Evolutionary conservation across 768 basidiomycete species (phyloP).

Genomic region (Royoungia palumana): DNA sequence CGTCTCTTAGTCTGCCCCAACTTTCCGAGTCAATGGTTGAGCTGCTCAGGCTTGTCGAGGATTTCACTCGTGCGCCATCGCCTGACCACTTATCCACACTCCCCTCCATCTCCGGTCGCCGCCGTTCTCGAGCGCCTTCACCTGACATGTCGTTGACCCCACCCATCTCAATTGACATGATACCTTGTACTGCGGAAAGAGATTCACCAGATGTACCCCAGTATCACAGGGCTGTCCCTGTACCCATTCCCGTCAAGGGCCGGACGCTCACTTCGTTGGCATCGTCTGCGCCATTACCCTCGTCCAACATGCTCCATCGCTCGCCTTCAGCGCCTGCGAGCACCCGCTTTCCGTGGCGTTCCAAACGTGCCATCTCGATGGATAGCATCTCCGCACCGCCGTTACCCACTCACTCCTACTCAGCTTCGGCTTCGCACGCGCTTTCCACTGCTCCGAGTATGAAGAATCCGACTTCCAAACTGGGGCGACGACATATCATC

Average conservation of each 20-base stretch:
- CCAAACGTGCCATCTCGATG: constrained; percentile 6
- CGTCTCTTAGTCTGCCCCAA: constrained; percentile 24
- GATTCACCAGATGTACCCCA: neutral
- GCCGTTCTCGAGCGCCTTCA: neutral
- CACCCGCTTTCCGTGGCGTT: constrained; percentile 8
- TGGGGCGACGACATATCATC: constrained; percentile 22
- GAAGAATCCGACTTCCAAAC: constrained; percentile 16
- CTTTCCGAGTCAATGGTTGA: constrained; percentile 11
- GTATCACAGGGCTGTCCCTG: neutral
- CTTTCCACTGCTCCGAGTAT: constrained; percentile 2
- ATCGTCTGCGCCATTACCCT: neutral
- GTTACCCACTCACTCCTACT: neutral
- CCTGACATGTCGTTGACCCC: constrained; percentile 9
- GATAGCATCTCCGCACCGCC: neutral
- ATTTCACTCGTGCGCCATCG: constrained; percentile 16
- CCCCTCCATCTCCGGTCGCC: constrained; percentile 25
- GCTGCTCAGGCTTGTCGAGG: constrained; percentile 3
- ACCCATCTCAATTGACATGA: constrained; percentile 1
- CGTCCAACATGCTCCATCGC: neutral
- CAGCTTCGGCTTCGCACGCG: constrained; percentile 7
- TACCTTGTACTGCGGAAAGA: neutral
- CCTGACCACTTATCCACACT: constrained; percentile 22
- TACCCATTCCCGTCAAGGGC: neutral
- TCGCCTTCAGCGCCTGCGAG: constrained; percentile 3
- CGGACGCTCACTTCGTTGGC: neutral